Evolutionary conservation across 2,329 filamentous ascomycete species (phyloP), one percentile per base, ranked within the genome.

Genomic region (Cladosporium sp.): DNA sequence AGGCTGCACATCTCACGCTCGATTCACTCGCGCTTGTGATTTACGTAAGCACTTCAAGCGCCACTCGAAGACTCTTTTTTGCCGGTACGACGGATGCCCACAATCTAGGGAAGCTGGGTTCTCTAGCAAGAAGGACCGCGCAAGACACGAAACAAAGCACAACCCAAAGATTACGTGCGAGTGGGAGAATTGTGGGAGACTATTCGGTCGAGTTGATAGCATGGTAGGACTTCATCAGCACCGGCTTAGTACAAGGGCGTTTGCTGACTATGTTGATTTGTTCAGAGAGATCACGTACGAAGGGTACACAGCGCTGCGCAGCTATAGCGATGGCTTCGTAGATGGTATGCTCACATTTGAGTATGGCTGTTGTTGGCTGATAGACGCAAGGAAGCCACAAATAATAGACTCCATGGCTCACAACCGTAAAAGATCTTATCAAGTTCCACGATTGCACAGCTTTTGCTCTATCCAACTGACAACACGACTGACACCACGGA

Each of bases 1-100:
- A 1, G 84, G 82, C 16, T 88, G 86, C 74, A 82, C 84, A n/a
- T 88, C 85, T 50, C 81, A 81, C 67, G 83, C 85, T 2, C 77
- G 82, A 1, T 88, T 88, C 74, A 83, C 82, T 11, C 80, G 86
- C 53, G 85, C 85, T 40, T 88, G 86, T 71, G 86, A 88, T 73
- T 77, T 88, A 21, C 80, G 86, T 29, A 88, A 88, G 72, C 86
- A 88, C 72, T 87, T 84, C 78, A 87, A 87, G 72, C 80, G 86
- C 14, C 86, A 88, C 73, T 85, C 82, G 29, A 88, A 88, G 70
- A 81, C 85, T 18, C 82, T 88, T 63, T 88, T 86, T 73, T 88
- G 86, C 74, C 83, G 85, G 5, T 80, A 86, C 65, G 78, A 83
- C 56, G 84, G 84, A 16, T 88, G 86, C 72, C 84, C 85, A 12